Base-by-base conservation (phyloP, 202 grass and related monocot genomes). In the Digitaria exilis region DNA sequence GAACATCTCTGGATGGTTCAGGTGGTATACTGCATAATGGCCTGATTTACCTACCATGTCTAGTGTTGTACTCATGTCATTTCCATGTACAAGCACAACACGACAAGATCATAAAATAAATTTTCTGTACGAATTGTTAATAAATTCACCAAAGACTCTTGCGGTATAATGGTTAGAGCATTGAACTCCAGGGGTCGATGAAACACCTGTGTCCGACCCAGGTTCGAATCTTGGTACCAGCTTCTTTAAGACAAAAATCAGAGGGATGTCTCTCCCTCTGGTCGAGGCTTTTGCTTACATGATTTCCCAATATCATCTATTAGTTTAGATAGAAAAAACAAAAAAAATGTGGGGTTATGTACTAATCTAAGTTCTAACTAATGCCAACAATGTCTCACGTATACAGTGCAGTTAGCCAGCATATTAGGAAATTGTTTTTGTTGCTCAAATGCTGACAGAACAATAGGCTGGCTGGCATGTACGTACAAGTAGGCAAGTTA, bases 51-150 rank as follows among this genome's bases (percentile, higher is more conserved):
- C 43, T 30, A 24, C 60, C 34, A 76, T 45, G 57, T 46, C 46
- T 76, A 56, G 45, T 18, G 54, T 28, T 15, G 44, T n/a, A 19
- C n/a, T 42, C 15, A 28, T 41, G 57, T 26, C 30, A 6, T 51
- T 83, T 56, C 68, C 37, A 71, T 73, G 12, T 73, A 86, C 28
- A 56, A 75, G 30, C 5, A 75, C n/a, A n/a, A n/a, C n/a, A n/a
- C n/a, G n/a, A n/a, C 29, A 83, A 70, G 30, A 77, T 14, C n/a
- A 13, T 26, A 71, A 13, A 29, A 46, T 21, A 87, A 71, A 28
- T 65, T 73, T 21, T 82, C 9, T 71, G 13, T 50, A 31, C 16
- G 12, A 87, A 35, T 44, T 48, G n/a, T n/a, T n/a, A n/a, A n/a
- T n/a, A n/a, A n/a, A n/a, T n/a, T n/a, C n/a, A n/a, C n/a, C n/a